A percentile compares a stretch with the other conserved stretches of the same genome.
phyloP scores from a whole-genome alignment of 1,139 yeast genomes.

The Nakaseomyces nivariensis region DNA sequence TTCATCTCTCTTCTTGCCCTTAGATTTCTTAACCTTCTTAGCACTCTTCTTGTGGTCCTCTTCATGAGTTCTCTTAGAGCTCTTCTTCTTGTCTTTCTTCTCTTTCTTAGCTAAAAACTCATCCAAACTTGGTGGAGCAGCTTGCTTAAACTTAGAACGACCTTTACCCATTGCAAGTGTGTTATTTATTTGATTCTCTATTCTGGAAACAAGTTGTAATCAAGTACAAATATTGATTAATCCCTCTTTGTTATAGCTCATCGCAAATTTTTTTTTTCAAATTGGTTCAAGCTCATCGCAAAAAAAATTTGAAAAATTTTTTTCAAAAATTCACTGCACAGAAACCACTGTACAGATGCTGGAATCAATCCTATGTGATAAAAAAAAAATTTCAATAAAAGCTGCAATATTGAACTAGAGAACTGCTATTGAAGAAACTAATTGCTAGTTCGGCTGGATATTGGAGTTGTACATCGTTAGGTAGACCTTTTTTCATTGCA shows the following conservation, averaged over 20 bases:
- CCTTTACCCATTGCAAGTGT: slow-evolving; percentile 58
- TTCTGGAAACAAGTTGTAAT: no score
- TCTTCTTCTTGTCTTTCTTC: slow-evolving; percentile 30
- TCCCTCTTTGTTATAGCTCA: slow-evolving; percentile 5
- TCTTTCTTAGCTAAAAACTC: slow-evolving; percentile 60
- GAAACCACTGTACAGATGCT: not conserved
- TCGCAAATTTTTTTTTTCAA: slow-evolving; percentile 6
- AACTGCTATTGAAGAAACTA: no score
- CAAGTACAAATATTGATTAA: no score
- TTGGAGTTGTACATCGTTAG: no score
- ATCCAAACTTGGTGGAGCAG: slow-evolving; percentile 77
- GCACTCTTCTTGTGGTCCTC: slow-evolving; percentile 17
- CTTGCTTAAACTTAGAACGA: slow-evolving; percentile 84
- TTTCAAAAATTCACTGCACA: not conserved
- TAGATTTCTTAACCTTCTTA: slow-evolving; percentile 16
- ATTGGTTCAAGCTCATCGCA: not conserved
- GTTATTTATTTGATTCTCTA: no score
- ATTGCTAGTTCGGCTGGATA: no score
- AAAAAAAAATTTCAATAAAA: not conserved
- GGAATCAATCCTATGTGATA: not conserved
- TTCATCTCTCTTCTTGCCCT: slow-evolving; percentile 23
- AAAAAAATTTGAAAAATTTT: slow-evolving; percentile 3
- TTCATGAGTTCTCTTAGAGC: slow-evolving; percentile 16
- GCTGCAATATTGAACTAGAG: no score
- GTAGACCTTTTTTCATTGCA: no score